phyloP scores from a whole-genome alignment of 2,329 filamentous ascomycete genomes.

The Colletotrichum sp. region DNA sequence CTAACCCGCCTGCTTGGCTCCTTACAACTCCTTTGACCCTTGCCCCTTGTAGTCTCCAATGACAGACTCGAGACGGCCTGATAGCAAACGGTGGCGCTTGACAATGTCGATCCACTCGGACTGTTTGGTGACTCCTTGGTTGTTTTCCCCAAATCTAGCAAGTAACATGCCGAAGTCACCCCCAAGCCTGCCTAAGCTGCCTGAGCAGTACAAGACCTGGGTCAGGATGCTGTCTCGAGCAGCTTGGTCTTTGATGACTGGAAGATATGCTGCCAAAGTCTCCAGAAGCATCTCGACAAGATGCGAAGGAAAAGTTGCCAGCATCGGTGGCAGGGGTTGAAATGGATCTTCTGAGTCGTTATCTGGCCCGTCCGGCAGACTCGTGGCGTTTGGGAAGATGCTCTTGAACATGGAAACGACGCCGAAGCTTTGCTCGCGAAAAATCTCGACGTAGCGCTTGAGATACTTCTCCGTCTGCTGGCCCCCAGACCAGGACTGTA shows the following conservation, averaged over 20 bases:
- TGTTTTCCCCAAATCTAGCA: slow-evolving; percentile 55
- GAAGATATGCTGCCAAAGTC: slow-evolving; percentile 77
- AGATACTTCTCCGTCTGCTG: slow-evolving; percentile 94
- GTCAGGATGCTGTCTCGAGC: slow-evolving; percentile 88
- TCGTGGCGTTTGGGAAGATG: slow-evolving; percentile 71
- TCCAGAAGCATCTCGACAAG: slow-evolving; percentile 82
- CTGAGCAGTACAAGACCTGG: slow-evolving; percentile 91
- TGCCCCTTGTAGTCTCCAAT: slow-evolving; percentile 57
- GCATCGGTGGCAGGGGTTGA: slow-evolving; percentile 72
- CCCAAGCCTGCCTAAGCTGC: slow-evolving; percentile 86
- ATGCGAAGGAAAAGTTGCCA: slow-evolving; percentile 85
- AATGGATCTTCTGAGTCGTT: slow-evolving; percentile 43
- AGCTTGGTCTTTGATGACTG: slow-evolving; percentile 79
- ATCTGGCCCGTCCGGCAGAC: neutral
- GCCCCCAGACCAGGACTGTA: slow-evolving; percentile 66
- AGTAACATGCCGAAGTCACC: slow-evolving; percentile 93
- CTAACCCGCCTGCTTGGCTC: neutral
- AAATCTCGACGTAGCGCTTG: slow-evolving; percentile 96
- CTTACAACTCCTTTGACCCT: neutral
- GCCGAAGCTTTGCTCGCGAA: slow-evolving; percentile 95
- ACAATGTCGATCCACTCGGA: slow-evolving; percentile 87
- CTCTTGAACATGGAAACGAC: slow-evolving; percentile 95
- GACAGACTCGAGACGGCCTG: slow-evolving; percentile 76
- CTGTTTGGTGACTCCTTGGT: slow-evolving; percentile 3
- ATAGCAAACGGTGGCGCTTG: slow-evolving; percentile 84